A percentile compares a stretch with the other conserved stretches of the same genome.
Conservation (phyloP, 345 rosid species). For the Hevea brasiliensis region DNA sequence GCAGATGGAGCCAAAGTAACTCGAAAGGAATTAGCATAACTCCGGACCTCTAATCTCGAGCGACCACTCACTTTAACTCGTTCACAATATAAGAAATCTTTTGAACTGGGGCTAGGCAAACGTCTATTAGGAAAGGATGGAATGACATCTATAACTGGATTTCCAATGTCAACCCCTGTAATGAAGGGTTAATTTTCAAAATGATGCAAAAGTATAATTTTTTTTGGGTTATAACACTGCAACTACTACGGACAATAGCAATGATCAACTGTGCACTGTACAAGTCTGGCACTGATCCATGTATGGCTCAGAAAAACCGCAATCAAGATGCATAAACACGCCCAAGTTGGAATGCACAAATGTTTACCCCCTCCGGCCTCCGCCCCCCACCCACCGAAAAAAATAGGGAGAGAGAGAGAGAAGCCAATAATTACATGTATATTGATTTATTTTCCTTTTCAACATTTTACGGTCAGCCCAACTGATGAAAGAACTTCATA, state of each 20-base stretch:
- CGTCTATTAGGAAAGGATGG: conserved; percentile 33
- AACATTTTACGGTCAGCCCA: background rate
- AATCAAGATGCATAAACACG: background rate
- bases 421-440: background rate
- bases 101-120: conserved; percentile 26
- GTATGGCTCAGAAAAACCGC: background rate
- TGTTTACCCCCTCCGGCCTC: no score
- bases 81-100: conserved; percentile 52
- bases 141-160: conserved; percentile 52
- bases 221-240: background rate
- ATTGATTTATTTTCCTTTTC: background rate
- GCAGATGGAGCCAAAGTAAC: conserved; percentile 56
- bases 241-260: background rate
- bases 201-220: background rate
- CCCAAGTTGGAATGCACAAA: background rate
- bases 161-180: conserved; percentile 51
- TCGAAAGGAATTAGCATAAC: conserved; percentile 61
- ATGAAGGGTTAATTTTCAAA: conserved; percentile 7
- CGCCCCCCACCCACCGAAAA: background rate
- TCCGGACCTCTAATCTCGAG: conserved; percentile 55
- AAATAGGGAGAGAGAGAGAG: background rate
- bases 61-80: conserved; percentile 73
- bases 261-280: background rate
- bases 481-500: background rate
- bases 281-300: background rate